phyloP scores from a whole-genome alignment of 148 eudicot genomes.

The Camellia japonica region DNA sequence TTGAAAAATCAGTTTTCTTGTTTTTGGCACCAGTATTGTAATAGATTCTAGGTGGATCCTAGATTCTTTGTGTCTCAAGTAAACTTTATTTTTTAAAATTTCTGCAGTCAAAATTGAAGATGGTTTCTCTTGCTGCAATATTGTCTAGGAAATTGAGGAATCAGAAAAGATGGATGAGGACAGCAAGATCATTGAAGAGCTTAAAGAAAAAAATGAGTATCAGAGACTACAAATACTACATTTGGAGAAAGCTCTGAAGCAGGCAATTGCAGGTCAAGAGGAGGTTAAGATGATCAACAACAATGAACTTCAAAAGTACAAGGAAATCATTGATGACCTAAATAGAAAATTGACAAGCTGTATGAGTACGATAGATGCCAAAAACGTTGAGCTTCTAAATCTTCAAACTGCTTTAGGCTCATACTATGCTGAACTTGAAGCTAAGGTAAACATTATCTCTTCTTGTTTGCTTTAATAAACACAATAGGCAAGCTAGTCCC shows the following conservation, averaged over 20 bases:
- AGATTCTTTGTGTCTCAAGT: conserved; percentile 18
- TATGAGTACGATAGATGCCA: conserved; percentile 64
- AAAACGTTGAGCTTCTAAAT: conserved; percentile 82
- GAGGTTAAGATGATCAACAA: conserved; percentile 58
- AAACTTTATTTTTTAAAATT: conserved; percentile 13
- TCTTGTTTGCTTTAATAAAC: conserved; percentile 1
- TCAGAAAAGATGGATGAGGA: conserved; percentile 99
- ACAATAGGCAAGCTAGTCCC: not conserved
- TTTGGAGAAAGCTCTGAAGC: conserved; percentile 82
- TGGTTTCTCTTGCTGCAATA: conserved; percentile 32
- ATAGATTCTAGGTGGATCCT: conserved; percentile 22
- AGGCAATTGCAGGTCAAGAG: conserved; percentile 76
- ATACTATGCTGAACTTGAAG: conserved; percentile 97
- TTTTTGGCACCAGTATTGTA: not conserved
- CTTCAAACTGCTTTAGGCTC: conserved; percentile 98
- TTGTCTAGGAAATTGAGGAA: conserved; percentile 81
- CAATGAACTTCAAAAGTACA: conserved; percentile 70
- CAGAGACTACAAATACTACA: conserved; percentile 64
- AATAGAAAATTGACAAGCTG: conserved; percentile 64
- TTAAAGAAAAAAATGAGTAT: conserved; percentile 59
- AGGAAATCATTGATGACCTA: conserved; percentile 75
- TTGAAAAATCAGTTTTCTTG: not conserved
- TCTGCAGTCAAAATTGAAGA: conserved; percentile 30
- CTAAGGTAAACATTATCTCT: conserved; percentile 57
- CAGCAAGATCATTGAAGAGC: conserved; percentile 82